These are phyloP conservation scores for Centaurea solstitialis DNA, from an alignment of 129 eudicot species.

Conservation along the genomic window DNA sequence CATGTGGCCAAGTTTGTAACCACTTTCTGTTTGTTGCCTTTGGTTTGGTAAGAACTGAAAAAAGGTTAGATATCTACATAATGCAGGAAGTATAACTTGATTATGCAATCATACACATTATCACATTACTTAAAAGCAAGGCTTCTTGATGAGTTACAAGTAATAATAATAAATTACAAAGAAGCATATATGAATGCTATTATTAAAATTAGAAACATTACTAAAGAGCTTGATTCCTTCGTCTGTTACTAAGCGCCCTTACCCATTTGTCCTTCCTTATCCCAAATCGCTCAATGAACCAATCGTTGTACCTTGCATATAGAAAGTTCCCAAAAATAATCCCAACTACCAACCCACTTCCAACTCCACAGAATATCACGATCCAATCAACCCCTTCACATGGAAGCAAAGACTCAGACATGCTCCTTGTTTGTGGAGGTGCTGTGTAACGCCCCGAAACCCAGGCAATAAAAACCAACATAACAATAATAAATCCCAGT, in stretches of 20 bases:
- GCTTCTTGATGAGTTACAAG: neutral
- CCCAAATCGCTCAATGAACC: constrained; percentile 17
- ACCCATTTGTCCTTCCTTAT: constrained; percentile 14
- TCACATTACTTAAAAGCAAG: no score
- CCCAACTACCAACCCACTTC: constrained; percentile 25
- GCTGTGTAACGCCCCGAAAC: no score
- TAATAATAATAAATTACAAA: neutral
- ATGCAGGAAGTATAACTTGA: no score
- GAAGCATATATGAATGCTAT: neutral
- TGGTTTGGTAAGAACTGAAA: neutral
- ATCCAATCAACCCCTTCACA: constrained; percentile 12
- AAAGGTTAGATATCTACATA: no score
- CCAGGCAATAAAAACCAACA: no score
- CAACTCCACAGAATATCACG: constrained; percentile 5
- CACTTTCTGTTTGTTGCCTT: neutral
- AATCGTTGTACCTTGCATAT: constrained; percentile 6
- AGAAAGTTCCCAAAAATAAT: neutral
- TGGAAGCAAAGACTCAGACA: constrained; percentile 12
- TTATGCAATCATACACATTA: no score
- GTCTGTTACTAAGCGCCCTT: neutral
- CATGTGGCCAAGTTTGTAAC: neutral
- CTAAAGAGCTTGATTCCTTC: neutral
- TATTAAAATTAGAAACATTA: neutral
- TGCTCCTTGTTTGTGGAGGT: neutral
- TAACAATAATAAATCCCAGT: no score